These are phyloP conservation scores for Boletus subcaerulescens DNA, from an alignment of 768 basidiomycete species.

Conservation along the genomic window DNA sequence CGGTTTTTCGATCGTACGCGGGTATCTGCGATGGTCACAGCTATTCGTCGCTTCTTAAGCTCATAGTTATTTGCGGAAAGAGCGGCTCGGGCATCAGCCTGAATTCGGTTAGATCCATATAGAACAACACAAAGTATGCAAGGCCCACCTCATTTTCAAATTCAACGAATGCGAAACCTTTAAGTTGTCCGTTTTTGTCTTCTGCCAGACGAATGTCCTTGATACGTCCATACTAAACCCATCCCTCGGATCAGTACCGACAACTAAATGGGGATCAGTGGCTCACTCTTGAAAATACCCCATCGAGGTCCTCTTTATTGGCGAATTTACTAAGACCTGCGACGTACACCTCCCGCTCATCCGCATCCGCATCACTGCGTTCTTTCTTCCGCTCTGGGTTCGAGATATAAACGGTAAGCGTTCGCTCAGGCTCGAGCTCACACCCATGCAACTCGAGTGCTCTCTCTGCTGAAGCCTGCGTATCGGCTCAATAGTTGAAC, in stretches of 20 bases:
- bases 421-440: slow-evolving; percentile 66
- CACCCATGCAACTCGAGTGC: slow-evolving; percentile 79
- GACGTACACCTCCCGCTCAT: slow-evolving; percentile 84
- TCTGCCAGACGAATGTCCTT: slow-evolving; percentile 78
- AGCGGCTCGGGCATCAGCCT: slow-evolving; percentile 71
- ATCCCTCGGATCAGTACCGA: slow-evolving; percentile 3
- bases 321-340: slow-evolving; percentile 80
- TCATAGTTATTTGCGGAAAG: slow-evolving; percentile 83
- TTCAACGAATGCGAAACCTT: slow-evolving; percentile 92
- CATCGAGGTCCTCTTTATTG: slow-evolving; percentile 72
- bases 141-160: slow-evolving; percentile 70
- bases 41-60: slow-evolving; percentile 85
- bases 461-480: slow-evolving; percentile 61
- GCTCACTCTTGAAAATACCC: slow-evolving; percentile 73
- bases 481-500: neutral
- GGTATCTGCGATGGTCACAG: slow-evolving; percentile 81
- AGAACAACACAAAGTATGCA: neutral
- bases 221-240: slow-evolving; percentile 69
- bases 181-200: slow-evolving; percentile 66
- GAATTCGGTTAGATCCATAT: neutral
- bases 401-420: slow-evolving; percentile 79
- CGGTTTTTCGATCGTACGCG: slow-evolving; percentile 53
- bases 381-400: slow-evolving; percentile 88
- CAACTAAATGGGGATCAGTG: neutral
- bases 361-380: slow-evolving; percentile 83